Evolutionary conservation across 768 basidiomycete species (phyloP).

Genomic region (Kwoniella mangroviensis): DNA sequence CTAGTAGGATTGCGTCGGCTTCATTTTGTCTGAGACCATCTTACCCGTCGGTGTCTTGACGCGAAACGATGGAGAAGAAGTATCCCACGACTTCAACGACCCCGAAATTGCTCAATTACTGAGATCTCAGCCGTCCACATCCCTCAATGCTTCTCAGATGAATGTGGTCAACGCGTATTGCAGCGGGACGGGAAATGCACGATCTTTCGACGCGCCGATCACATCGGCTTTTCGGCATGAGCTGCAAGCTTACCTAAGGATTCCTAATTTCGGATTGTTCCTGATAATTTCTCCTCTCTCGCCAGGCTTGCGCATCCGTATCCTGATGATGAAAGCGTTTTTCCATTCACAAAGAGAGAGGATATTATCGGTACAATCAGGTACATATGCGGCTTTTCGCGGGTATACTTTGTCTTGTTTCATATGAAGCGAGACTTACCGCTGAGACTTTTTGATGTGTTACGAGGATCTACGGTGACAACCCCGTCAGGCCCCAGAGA

Average conservation of each 20-base stretch:
- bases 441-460: neutral
- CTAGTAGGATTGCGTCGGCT: neutral
- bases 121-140: no score
- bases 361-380: neutral
- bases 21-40: neutral
- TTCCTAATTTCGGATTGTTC: neutral
- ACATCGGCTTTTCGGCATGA: neutral
- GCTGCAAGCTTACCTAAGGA: neutral
- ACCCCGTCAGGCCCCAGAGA: slow-evolving; percentile 5
- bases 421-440: neutral
- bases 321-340: neutral
- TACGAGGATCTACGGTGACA: neutral
- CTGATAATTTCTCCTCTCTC: neutral
- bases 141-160: no score
- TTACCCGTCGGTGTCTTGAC: neutral
- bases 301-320: neutral
- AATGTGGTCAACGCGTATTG: neutral
- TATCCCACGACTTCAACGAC: no score
- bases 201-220: neutral
- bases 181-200: neutral
- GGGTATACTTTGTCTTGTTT: neutral
- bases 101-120: no score
- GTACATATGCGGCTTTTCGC: neutral
- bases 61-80: no score
- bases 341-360: neutral